Conservation (phyloP, 1,284 basidiomycete species). For the Naganishia cerealis region DNA sequence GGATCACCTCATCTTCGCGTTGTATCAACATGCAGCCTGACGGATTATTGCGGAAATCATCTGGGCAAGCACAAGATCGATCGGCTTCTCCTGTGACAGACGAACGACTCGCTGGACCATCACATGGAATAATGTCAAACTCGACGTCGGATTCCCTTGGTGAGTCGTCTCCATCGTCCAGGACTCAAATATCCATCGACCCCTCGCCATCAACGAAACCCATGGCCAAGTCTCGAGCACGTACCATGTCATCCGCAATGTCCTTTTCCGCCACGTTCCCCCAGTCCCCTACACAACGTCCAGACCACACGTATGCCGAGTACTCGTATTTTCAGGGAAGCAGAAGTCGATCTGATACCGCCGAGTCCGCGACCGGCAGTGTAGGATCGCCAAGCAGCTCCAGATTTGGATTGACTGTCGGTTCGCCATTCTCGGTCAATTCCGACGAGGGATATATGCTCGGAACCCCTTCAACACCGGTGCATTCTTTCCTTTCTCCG, state of each 20-base stretch:
- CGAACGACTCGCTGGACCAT: background rate
- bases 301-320: background rate
- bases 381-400: background rate
- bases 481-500: background rate
- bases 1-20: too few relatives aligned
- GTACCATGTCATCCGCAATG: slow-evolving; percentile 25
- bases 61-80: background rate
- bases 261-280: slow-evolving; percentile 25
- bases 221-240: slow-evolving; percentile 5
- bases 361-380: background rate
- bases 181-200: background rate
- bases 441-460: slow-evolving; percentile 22
- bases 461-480: slow-evolving; percentile 3
- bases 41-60: background rate
- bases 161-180: background rate
- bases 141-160: background rate
- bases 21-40: background rate
- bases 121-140: too few relatives aligned
- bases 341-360: slow-evolving; percentile 5
- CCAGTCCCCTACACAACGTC: background rate
- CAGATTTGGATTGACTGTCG: background rate
- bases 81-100: background rate
- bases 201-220: background rate
- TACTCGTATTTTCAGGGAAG: background rate
- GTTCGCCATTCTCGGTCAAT: slow-evolving; percentile 18